Conservation (phyloP, 345 rosid species). For the Odontarrhena argentea region DNA sequence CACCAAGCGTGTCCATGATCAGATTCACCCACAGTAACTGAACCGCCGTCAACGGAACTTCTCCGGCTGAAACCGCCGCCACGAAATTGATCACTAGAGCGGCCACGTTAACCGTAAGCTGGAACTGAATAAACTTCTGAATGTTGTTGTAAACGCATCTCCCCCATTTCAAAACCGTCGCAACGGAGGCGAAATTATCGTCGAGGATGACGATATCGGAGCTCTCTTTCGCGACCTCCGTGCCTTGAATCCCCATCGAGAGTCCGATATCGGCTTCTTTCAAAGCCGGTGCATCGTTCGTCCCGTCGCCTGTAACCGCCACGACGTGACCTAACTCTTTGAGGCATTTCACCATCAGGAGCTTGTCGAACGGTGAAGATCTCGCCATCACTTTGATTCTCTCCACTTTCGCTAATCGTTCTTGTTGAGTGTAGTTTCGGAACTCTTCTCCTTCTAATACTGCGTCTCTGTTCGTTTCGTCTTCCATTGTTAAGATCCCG, state of each 20-base stretch:
- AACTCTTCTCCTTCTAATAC: conserved; percentile 69
- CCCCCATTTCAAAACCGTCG: conserved; percentile 73
- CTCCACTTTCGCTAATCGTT: conserved; percentile 54
- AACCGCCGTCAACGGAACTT: conserved; percentile 67
- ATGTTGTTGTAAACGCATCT: conserved; percentile 76
- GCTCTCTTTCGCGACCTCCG: conserved; percentile 80
- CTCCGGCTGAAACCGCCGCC: conserved; percentile 73
- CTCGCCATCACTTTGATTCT: conserved; percentile 78
- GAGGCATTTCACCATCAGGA: conserved; percentile 76
- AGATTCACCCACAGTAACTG: conserved; percentile 78
- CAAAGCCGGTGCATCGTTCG: conserved; percentile 77
- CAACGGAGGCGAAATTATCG: conserved; percentile 69
- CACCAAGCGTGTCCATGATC: conserved; percentile 82
- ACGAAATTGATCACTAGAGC: conserved; percentile 72
- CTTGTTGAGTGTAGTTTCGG: conserved; percentile 46
- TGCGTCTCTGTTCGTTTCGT: conserved; percentile 43
- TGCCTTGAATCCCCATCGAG: conserved; percentile 80
- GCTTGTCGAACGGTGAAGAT: conserved; percentile 73
- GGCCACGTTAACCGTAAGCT: conserved; percentile 68
- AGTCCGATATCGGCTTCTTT: conserved; percentile 79
- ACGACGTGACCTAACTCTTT: conserved; percentile 70
- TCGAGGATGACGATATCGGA: conserved; percentile 78
- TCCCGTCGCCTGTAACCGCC: conserved; percentile 79
- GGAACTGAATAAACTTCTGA: conserved; percentile 80
- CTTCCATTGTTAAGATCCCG: conserved; percentile 54